Percentiles rank a stretch among this genome's conserved stretches.
Conservation (phyloP, 139 green algal species). For the Volvox reticuliferus region DNA sequence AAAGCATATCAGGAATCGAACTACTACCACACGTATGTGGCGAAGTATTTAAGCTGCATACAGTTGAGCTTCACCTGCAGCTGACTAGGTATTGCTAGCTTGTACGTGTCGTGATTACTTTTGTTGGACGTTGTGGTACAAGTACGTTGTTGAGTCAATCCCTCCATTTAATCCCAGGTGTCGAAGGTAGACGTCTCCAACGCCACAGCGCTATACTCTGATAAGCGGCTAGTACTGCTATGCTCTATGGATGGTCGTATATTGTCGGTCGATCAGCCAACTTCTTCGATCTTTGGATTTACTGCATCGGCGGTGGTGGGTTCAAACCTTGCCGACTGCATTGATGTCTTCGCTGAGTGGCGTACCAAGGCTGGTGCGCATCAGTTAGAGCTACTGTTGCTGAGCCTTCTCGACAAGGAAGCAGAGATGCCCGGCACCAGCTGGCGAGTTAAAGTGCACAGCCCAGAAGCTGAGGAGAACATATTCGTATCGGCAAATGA, state of each 20-base stretch:
- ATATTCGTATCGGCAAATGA: conserved; percentile 10
- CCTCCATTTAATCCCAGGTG: too few species aligned
- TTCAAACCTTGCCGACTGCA: conserved; percentile 37
- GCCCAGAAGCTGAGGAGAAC: background rate
- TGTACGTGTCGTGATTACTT: too few species aligned
- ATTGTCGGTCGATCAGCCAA: conserved; percentile 16
- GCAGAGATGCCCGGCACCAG: conserved; percentile 40
- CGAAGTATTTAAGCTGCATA: too few species aligned
- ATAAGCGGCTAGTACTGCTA: background rate
- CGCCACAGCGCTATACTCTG: background rate
- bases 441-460: conserved; percentile 31
- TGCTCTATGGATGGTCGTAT: background rate
- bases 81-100: too few species aligned
- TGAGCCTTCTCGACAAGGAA: conserved; percentile 51
- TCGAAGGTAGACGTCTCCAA: too few species aligned
- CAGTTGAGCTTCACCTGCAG: too few species aligned
- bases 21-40: too few species aligned
- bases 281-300: conserved; percentile 7
- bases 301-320: background rate
- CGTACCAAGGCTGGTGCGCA: background rate
- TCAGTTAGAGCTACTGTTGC: conserved; percentile 50
- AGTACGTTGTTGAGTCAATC: too few species aligned
- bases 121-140: too few species aligned
- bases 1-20: too few species aligned
- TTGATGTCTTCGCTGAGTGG: conserved; percentile 53